phyloP scores from a whole-genome alignment of 768 basidiomycete genomes.

The Leccinum subgranulosum region DNA sequence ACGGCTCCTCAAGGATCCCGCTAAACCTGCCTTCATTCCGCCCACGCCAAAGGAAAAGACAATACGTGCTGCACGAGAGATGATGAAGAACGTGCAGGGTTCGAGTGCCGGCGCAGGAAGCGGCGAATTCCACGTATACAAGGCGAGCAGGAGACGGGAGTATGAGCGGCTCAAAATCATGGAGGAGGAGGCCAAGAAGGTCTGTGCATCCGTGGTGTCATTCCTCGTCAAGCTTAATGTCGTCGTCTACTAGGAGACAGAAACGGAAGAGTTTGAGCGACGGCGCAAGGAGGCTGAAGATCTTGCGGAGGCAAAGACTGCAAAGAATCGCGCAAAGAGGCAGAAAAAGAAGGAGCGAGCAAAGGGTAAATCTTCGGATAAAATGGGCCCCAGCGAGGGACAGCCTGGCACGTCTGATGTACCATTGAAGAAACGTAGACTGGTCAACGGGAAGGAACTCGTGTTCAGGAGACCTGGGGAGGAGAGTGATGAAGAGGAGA shows the following conservation, averaged over 20 bases:
- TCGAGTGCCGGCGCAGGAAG: conserved; percentile 96
- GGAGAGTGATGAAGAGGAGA: conserved; percentile 45
- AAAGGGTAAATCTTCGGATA: conserved; percentile 41
- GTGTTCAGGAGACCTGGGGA: conserved; percentile 54
- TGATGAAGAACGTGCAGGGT: conserved; percentile 99
- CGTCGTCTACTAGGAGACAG: conserved; percentile 53
- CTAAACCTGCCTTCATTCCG: conserved; percentile 78
- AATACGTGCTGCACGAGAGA: conserved; percentile 79
- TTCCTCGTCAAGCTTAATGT: neutral
- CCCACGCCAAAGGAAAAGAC: conserved; percentile 78
- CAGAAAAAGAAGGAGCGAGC: conserved; percentile 86
- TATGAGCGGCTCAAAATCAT: conserved; percentile 92
- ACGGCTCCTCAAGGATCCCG: conserved; percentile 85
- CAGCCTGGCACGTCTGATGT: conserved; percentile 30
- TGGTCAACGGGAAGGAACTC: conserved; percentile 76
- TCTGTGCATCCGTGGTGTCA: conserved; percentile 31
- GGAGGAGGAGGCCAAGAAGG: conserved; percentile 79
- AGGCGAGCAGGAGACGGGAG: conserved; percentile 89
- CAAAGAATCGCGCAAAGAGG: conserved; percentile 91
- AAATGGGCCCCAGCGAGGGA: conserved; percentile 25
- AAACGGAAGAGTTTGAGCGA: conserved; percentile 68
- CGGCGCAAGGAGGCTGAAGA: conserved; percentile 71
- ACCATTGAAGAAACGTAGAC: conserved; percentile 74
- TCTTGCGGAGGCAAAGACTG: conserved; percentile 79
- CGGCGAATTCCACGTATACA: conserved; percentile 98